Conservation (phyloP, 192 early-diverging fungal genomes). For the Cladochytrium replicatum region DNA sequence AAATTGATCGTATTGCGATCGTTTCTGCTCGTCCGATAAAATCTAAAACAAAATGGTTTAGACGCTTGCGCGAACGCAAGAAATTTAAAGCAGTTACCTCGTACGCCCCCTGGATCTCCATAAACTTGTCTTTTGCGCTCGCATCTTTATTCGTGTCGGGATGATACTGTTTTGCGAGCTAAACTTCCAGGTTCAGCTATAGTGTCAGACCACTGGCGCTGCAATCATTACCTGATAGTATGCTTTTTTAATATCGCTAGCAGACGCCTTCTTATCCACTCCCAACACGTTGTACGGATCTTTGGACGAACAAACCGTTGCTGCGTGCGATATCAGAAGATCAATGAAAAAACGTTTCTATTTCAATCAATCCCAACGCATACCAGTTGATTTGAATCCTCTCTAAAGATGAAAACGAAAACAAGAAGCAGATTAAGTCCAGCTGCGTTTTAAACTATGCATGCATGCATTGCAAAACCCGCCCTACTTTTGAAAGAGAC, state of each 20-base stretch:
- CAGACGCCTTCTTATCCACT: constrained; percentile 64
- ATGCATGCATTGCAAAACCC: no score
- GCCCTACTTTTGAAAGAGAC: no score
- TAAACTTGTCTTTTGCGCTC: constrained; percentile 88
- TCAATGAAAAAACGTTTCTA: no score
- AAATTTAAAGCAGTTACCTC: constrained; percentile 38
- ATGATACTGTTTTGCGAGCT: constrained; percentile 94
- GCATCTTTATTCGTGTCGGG: constrained; percentile 95
- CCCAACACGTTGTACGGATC: constrained; percentile 85
- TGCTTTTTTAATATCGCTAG: constrained; percentile 89
- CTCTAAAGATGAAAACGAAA: no score
- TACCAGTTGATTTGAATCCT: no score
- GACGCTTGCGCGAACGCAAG: constrained; percentile 4
- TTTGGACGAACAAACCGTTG: no score
- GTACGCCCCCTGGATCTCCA: constrained; percentile 96
- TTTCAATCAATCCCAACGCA: no score
- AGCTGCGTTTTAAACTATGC: no score
- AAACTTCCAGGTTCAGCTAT: constrained; percentile 1
- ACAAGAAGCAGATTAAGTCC: no score
- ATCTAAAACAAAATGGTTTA: constrained; percentile 33
- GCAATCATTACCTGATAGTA: constrained; percentile 68
- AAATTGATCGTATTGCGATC: constrained; percentile 84
- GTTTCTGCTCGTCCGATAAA: constrained; percentile 84
- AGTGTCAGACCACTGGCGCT: not conserved
- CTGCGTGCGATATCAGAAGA: no score